Conservation (phyloP, 805 yeast species). For the Kuraishia molischiana region DNA sequence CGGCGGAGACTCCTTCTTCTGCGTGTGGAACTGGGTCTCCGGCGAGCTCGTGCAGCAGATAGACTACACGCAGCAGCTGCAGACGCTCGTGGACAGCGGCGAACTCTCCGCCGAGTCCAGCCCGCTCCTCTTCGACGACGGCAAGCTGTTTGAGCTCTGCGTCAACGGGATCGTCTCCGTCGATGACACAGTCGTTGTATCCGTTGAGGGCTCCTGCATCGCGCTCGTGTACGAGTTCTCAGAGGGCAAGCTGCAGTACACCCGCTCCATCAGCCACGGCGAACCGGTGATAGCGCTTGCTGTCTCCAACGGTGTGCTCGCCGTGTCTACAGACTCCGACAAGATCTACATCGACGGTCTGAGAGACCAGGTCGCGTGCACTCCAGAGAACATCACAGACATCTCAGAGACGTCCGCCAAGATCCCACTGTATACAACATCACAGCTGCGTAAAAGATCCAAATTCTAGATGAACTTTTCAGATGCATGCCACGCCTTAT, state of each 20-base stretch:
- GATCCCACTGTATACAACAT: not conserved
- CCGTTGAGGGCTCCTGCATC: conserved; percentile 37
- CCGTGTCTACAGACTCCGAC: not conserved
- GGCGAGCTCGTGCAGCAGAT: conserved; percentile 39
- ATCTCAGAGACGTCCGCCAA: not conserved
- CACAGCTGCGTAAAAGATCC: not conserved
- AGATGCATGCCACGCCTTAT: conserved; percentile 10
- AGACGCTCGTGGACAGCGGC: conserved; percentile 37
- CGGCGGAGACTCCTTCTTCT: conserved; percentile 80
- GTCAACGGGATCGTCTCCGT: conserved; percentile 27
- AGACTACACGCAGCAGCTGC: conserved; percentile 26
- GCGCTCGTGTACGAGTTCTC: conserved; percentile 27
- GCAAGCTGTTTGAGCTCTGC: conserved; percentile 38
- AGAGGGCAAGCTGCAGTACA: conserved; percentile 19
- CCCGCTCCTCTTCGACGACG: conserved; percentile 27
- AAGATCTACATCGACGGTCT: not conserved
- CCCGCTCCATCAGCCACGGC: conserved; percentile 19
- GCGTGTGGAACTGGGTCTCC: conserved; percentile 69
- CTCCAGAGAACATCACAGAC: not conserved
- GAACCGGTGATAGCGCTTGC: conserved; percentile 16
- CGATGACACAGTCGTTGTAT: conserved; percentile 25
- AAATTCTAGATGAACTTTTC: conserved; percentile 11
- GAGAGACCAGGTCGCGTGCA: not conserved
- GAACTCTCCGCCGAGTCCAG: conserved; percentile 62
- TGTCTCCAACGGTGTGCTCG: conserved; percentile 2